Percentiles rank a stretch among this genome's conserved stretches.
Evolutionary conservation across 2,329 filamentous ascomycete genomes (phyloP).

Genomic region (Fusarium sublunatum): DNA sequence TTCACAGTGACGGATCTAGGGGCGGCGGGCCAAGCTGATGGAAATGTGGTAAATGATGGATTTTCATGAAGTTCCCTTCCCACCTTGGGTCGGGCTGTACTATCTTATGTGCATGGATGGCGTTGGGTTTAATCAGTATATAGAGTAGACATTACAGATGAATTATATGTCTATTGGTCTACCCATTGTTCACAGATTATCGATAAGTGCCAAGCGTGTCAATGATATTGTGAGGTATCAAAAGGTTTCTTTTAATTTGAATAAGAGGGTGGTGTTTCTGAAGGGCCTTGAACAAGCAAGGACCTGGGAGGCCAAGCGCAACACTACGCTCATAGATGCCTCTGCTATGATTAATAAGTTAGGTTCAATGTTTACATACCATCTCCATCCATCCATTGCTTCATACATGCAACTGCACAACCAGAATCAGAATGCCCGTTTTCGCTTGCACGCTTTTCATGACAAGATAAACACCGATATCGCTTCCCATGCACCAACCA

Average conservation of each 20-base stretch:
- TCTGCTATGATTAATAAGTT: slow-evolving; percentile 40
- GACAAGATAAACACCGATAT: slow-evolving; percentile 29
- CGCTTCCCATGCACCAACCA: slow-evolving; percentile 24
- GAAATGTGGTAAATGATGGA: slow-evolving; percentile 4
- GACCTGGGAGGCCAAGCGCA: slow-evolving; percentile 21
- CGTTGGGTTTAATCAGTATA: slow-evolving; percentile 39
- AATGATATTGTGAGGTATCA: background rate
- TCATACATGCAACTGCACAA: slow-evolving; percentile 31
- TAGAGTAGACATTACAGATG: slow-evolving; percentile 41
- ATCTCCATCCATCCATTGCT: slow-evolving; percentile 26
- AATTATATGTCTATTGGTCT: slow-evolving; percentile 14
- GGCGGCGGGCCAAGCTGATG: slow-evolving; percentile 44
- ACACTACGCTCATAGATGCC: slow-evolving; percentile 15
- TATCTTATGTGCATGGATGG: slow-evolving; percentile 44
- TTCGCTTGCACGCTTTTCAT: slow-evolving; percentile 34
- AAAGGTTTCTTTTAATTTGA: slow-evolving; percentile 2
- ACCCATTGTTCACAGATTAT: background rate
- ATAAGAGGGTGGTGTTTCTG: slow-evolving; percentile 22
- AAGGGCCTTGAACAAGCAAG: slow-evolving; percentile 31
- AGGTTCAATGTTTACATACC: slow-evolving; percentile 7
- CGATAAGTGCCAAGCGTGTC: background rate
- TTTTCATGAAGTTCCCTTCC: slow-evolving; percentile 12
- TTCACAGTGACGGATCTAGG: slow-evolving; percentile 71
- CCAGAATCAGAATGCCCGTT: slow-evolving; percentile 24
- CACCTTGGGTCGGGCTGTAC: slow-evolving; percentile 20